Base-by-base conservation (phyloP, 2,329 filamentous ascomycete species). In the Verticillium nonalfalfae region DNA sequence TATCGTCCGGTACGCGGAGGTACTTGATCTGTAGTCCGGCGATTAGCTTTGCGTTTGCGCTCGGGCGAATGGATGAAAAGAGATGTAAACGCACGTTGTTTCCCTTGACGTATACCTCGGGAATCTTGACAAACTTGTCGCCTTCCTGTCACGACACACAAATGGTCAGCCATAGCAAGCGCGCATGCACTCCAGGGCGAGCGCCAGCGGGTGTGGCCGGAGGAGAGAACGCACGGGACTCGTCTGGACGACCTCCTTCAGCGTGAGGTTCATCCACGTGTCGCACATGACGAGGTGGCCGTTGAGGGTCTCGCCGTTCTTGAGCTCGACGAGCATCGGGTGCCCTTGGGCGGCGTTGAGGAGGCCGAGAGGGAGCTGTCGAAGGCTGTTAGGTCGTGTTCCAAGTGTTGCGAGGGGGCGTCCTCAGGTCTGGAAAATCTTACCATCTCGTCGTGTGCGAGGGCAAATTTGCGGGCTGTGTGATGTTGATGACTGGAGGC, bases 201-300 rank as follows among this genome's bases (percentile, higher is more conserved):
- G 54, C 26, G 26, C 26, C 26, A 31, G 26, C 26, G 26, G 26
- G 26, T 5, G 26, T 5, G 26, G 26, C 26, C 4, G 26, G 26
- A 3, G 26, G 59, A n/a, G 45, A 26, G 26, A 21, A 68, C 81
- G 59, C 77, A 90, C 87, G 31, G 94, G 88, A 73, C 90, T 97
- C 18, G 95, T 98, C 78, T 98, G 94, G 39, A 98, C 91, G 26
- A 99, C 96, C 76, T 98, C 95, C 76, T 95, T 96, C 67, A 99
- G 79, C 2, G 94, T 98, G 69, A 99, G 81, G 79, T 99, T 99
- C 95, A 99, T 99, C 93, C 95, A 99, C 57, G 94, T 99, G 76
- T 99, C 95, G 86, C 94, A 99, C 76, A 90, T 92, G 75, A 97
- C 90, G 63, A 99, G 82, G 73, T 97, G 93, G 65, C 95, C 95